phyloP scores from a whole-genome alignment of 2,329 filamentous ascomycete species.

The Coniochaeta sp. region DNA sequence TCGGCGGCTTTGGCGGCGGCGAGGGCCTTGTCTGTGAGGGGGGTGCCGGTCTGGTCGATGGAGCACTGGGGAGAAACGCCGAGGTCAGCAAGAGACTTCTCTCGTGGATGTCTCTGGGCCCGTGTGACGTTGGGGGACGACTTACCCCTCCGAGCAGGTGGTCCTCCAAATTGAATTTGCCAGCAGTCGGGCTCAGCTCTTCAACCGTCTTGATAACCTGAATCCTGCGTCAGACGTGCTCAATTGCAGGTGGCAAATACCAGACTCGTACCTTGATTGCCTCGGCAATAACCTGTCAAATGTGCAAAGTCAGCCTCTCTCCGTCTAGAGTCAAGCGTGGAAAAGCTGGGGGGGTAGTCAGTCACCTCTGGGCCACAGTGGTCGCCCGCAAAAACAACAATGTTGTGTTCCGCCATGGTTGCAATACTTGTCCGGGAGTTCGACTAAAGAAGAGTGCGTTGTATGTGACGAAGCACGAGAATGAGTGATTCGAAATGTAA shows the following conservation, averaged over 20 bases:
- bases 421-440: conserved; percentile 4
- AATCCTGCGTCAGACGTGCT: no score
- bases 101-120: neutral
- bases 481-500: conserved; percentile 1
- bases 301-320: no score
- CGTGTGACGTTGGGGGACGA: conserved; percentile 16
- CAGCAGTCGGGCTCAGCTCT: conserved; percentile 57
- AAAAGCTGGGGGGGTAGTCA: conserved; percentile 3
- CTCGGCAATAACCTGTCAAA: conserved; percentile 51
- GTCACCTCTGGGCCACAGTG: conserved; percentile 76
- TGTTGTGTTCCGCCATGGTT: conserved; percentile 28
- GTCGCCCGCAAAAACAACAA: conserved; percentile 77
- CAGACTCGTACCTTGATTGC: conserved; percentile 63
- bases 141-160: conserved; percentile 87
- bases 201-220: conserved; percentile 77
- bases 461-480: conserved; percentile 7
- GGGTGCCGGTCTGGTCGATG: conserved; percentile 71
- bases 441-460: conserved; percentile 5
- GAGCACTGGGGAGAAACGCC: conserved; percentile 54
- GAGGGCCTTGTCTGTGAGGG: conserved; percentile 78
- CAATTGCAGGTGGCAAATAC: no score
- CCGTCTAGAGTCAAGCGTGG: conserved; percentile 9
- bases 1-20: conserved; percentile 76
- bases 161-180: conserved; percentile 81
- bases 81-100: neutral